Base-by-base conservation (phyloP, 768 basidiomycete species). In the Trametes gibbosa region DNA sequence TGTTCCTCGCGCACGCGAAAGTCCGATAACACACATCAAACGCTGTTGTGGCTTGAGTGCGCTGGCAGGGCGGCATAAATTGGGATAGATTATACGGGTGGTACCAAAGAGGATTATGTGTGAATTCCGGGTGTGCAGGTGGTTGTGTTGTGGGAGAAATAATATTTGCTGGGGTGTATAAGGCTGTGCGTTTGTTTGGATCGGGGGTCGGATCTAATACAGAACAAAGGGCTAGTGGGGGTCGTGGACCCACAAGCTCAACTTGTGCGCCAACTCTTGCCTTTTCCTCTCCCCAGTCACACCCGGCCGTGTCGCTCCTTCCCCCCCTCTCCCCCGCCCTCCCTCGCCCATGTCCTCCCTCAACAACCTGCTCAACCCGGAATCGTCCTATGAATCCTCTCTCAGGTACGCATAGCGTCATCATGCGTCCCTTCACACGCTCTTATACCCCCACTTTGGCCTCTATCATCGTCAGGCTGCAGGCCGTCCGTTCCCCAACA, bases 311-410 rank as follows among this genome's bases (percentile, higher is more conserved):
- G 32, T 50, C 46, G 49, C 53, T 55, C 50, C 46, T 54, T 59
- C 17, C 41, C 58, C 53, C 53, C 58, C n/a, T n/a, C 65, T 46
- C 63, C 55, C 29, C 51, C 54, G 29, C 50, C 43, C 48, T 39
- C 46, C 54, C 45, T 24, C 50, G 51, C 45, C 48, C 37, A 70
- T 70, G 69, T 58, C 69, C 50, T 65, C 61, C 54, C 66, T 70
- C 62, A 67, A 70, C 59, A 65, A 53, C 61, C 66, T 70, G 56
- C 68, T 70, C 61, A 70, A 70, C 57, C 69, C 69, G 2, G 67
- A 68, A 32, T 64, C 63, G 34, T 59, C 58, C 39, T 65, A 66
- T 45, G 66, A 70, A 48, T 56, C 61, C 14, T 61, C 65, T 13
- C 51, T 59, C 55, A 62, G 67, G 69, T 66, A 55, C 41, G 63